A percentile compares a stretch with the other conserved stretches of the same genome.
These are phyloP conservation scores for Cantharellus cinnabarinus DNA, from an alignment of 768 basidiomycete species.

Conservation along the genomic window DNA sequence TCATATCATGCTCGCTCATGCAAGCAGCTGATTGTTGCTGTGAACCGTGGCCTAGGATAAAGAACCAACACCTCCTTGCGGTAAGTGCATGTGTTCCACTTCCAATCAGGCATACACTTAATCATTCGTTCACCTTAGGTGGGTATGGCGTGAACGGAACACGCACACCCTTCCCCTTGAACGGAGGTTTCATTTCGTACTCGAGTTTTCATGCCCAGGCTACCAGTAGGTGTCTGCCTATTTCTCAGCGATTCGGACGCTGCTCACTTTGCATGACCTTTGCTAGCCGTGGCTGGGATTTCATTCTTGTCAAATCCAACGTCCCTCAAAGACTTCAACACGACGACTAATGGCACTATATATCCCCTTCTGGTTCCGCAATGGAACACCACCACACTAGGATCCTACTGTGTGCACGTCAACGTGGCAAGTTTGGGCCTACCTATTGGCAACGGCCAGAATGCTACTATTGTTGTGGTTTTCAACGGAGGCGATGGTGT, in stretches of 20 bases:
- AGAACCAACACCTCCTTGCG: conserved; percentile 38
- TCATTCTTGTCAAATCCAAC: conserved; percentile 30
- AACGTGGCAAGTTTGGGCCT: conserved; percentile 33
- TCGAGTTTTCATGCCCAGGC: conserved; percentile 46
- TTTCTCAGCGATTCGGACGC: not conserved
- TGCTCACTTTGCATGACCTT: conserved; percentile 13
- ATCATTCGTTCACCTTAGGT: conserved; percentile 22
- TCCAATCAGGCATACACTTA: not conserved
- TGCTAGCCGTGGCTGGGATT: conserved; percentile 26
- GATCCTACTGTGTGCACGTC: conserved; percentile 46
- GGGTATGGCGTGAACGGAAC: conserved; percentile 38
- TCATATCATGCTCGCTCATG: not conserved
- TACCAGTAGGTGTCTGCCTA: conserved; percentile 26
- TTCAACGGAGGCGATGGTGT: conserved; percentile 51
- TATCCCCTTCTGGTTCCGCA: conserved; percentile 21
- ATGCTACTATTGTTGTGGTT: conserved; percentile 52
- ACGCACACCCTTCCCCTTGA: conserved; percentile 51
- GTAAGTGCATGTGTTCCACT: conserved; percentile 19
- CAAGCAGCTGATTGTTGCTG: not conserved
- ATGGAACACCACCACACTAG: conserved; percentile 32
- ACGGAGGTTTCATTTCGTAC: conserved; percentile 34
- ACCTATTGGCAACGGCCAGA: conserved; percentile 37
- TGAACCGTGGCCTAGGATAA: conserved; percentile 1
- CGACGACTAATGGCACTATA: conserved; percentile 16
- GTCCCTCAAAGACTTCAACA: conserved; percentile 41